phyloP scores from a whole-genome alignment of 1,284 basidiomycete species.

The Irpex lacteus region DNA sequence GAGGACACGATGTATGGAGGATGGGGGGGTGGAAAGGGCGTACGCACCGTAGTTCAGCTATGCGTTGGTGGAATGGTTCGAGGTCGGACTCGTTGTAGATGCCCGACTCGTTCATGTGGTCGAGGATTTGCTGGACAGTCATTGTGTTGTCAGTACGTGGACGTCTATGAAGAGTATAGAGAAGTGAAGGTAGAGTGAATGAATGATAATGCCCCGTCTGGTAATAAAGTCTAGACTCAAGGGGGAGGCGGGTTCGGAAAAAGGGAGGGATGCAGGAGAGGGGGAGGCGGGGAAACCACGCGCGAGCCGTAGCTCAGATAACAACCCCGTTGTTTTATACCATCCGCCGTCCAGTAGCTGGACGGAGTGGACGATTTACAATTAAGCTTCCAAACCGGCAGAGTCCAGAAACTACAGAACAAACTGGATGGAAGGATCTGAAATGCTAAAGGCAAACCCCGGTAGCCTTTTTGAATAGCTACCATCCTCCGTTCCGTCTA shows the following conservation, averaged over 20 bases:
- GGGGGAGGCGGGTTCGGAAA: neutral
- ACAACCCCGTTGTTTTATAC: neutral
- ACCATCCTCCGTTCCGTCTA: neutral
- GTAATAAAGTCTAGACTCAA: neutral
- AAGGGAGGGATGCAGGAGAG: neutral
- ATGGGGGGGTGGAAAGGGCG: neutral
- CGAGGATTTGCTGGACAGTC: constrained; percentile 78
- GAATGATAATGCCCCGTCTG: neutral
- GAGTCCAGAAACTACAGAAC: neutral
- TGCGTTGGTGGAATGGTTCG: constrained; percentile 77
- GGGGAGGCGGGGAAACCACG: neutral
- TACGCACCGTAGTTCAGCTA: constrained; percentile 67
- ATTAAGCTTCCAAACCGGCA: neutral
- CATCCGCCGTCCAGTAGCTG: neutral
- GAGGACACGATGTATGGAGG: constrained; percentile 1
- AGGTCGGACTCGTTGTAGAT: constrained; percentile 91
- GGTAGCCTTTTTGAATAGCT: neutral
- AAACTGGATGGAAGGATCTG: neutral
- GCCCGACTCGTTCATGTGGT: constrained; percentile 91
- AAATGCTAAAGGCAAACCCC: neutral
- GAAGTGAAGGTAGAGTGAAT: neutral
- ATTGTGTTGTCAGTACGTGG: constrained; percentile 16
- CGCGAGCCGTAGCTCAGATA: neutral
- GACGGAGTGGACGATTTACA: neutral
- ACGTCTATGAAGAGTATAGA: constrained; percentile 1